Base-by-base conservation (phyloP, 768 basidiomycete species). In the Austroboletus eburneus region DNA sequence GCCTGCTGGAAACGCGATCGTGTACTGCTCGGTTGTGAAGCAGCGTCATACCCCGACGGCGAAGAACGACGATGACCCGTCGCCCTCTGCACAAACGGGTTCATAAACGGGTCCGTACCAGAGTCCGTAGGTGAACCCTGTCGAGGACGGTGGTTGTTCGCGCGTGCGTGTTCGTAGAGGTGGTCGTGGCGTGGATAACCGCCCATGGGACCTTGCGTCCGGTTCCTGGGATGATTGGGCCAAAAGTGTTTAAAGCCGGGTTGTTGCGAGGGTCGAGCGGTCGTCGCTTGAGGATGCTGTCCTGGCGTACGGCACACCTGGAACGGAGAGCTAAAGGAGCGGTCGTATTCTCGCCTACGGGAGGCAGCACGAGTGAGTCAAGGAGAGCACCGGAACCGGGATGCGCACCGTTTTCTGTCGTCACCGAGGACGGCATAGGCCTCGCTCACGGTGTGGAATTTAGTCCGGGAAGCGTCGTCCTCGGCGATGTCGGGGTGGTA, bases 341-440 rank as follows among this genome's bases (percentile, higher is more conserved):
- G 62, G 20, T 66, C 65, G 46, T 68, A 68, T 54, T 60, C 65
- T 14, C 66, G 65, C 41, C 65, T 66, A 35, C n/a, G 27, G 18
- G 14, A 33, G 6, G n/a, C 12, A 32, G 23, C 14, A 29, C 4
- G 13, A 8, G 16, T 1, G 14, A 16, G 30, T 27, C 5, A 13
- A 32, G 30, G 30, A 4, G 12, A 32, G 30, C 4, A 32, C 30
- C 25, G 10, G 35, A 10, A 39, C 16, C 3, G 3, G 16, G 7
- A 1, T 14, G 18, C 68, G 35, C 41, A 72, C 76, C 74, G 66
- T 56, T 70, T 69, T 38, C 75, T 61, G 43, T 75, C 73, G 39
- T 77, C 69, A 7, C 72, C 69, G 8, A 77, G 61, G 17, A 75
- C 50, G 1, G 69, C 59, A 37, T 76, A 78, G 3, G 76, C 76